Evolutionary conservation across 192 early-diverging fungal genomes (phyloP).

Genomic region (Podila epigama): DNA sequence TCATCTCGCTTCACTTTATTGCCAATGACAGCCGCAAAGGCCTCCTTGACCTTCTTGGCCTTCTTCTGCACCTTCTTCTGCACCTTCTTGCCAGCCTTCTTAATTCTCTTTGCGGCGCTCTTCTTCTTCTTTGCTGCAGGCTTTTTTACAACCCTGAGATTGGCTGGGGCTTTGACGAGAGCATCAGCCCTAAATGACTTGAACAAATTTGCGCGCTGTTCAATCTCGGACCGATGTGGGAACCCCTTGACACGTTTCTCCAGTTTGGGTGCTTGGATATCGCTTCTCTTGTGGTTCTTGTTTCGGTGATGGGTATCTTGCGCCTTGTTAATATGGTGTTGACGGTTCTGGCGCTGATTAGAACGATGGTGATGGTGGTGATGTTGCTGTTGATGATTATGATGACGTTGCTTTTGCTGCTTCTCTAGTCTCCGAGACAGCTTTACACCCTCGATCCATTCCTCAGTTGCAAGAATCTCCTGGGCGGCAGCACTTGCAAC

Average conservation of each 20-base stretch:
- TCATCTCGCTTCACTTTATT: neutral
- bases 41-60: slow-evolving; percentile 12
- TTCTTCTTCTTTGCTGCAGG: neutral
- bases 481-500: slow-evolving; percentile 5
- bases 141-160: neutral
- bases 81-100: neutral
- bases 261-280: neutral
- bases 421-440: slow-evolving; percentile 11
- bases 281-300: neutral
- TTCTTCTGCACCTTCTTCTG: neutral
- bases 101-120: neutral
- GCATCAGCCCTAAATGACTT: slow-evolving; percentile 7
- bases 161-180: neutral
- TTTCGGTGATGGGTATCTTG: neutral
- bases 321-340: neutral
- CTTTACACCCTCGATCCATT: slow-evolving; percentile 36
- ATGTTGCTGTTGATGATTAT: neutral
- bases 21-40: no score
- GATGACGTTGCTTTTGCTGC: slow-evolving; percentile 2
- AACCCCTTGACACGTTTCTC: neutral
- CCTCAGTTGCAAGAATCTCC: slow-evolving; percentile 29
- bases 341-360: neutral
- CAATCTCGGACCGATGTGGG: slow-evolving; percentile 2
- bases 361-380: neutral
- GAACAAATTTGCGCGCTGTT: slow-evolving; percentile 3